Percentiles rank a stretch among this genome's conserved stretches.
Conservation (phyloP, 1,139 yeast genomes). For the Taphrina flavorubra region DNA sequence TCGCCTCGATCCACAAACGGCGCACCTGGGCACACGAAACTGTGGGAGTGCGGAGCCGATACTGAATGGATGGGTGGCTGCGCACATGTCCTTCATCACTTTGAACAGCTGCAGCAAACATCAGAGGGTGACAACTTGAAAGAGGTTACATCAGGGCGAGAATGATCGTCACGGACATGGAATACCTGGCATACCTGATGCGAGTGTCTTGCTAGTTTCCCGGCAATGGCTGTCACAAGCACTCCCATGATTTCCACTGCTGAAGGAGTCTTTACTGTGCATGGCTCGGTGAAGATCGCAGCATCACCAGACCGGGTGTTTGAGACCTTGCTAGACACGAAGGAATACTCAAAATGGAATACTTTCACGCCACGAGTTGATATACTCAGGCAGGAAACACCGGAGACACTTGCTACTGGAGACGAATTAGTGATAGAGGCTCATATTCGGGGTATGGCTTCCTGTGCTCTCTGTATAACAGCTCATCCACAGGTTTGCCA, state of each 20-base stretch:
- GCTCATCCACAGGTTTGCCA: conserved; percentile 6
- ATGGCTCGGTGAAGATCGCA: background rate
- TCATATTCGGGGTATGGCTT: conserved; percentile 9
- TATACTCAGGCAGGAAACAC: too few species aligned
- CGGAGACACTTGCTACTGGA: background rate
- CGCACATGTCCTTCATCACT: too few species aligned
- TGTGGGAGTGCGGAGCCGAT: too few species aligned
- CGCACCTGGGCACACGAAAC: too few species aligned
- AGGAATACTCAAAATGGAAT: conserved; percentile 8
- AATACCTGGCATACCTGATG: too few species aligned
- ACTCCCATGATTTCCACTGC: conserved; percentile 4
- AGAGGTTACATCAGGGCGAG: too few species aligned
- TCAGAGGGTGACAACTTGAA: too few species aligned
- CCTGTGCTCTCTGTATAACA: too few species aligned
- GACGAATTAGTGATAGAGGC: conserved; percentile 17
- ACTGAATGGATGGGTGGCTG: too few species aligned
- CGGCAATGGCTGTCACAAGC: background rate
- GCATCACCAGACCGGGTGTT: background rate
- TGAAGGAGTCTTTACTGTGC: conserved; percentile 24
- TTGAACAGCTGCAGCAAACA: too few species aligned
- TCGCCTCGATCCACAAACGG: too few species aligned
- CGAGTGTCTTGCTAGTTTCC: background rate
- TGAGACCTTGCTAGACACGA: background rate
- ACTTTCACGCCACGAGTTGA: conserved; percentile 5
- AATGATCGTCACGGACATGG: too few species aligned